Evolutionary conservation across 148 eudicot genomes (phyloP).

Genomic region (Cornus controversa): DNA sequence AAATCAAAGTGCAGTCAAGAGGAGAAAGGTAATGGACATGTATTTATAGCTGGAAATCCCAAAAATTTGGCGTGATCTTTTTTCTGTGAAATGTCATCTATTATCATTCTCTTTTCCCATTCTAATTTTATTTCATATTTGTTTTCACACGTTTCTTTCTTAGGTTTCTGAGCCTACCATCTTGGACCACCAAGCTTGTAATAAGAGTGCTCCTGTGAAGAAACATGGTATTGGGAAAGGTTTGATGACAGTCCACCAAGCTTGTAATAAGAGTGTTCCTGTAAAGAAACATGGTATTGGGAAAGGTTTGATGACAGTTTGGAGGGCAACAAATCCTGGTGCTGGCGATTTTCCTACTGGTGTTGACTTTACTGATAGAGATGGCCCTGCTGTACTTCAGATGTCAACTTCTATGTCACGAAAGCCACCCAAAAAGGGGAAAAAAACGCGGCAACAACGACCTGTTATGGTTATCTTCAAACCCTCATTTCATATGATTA

Average conservation of each 20-base stretch:
- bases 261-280: neutral
- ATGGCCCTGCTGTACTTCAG: slow-evolving; percentile 9
- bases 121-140: neutral
- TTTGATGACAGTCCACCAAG: slow-evolving; percentile 59
- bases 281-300: slow-evolving; percentile 74
- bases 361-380: slow-evolving; percentile 19
- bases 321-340: slow-evolving; percentile 41
- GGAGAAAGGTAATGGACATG: slow-evolving; percentile 57
- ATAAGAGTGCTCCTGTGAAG: slow-evolving; percentile 32
- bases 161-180: slow-evolving; percentile 40
- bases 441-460: slow-evolving; percentile 44
- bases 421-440: slow-evolving; percentile 28
- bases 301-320: slow-evolving; percentile 77
- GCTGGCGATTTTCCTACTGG: slow-evolving; percentile 40
- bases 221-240: slow-evolving; percentile 93
- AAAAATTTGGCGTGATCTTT: slow-evolving; percentile 8
- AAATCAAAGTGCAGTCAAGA: slow-evolving; percentile 41
- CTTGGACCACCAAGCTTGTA: slow-evolving; percentile 24
- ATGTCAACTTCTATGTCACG: slow-evolving; percentile 12
- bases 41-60: neutral
- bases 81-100: slow-evolving; percentile 5
- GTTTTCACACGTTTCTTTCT: slow-evolving; percentile 15
- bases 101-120: neutral
- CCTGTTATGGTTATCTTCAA: slow-evolving; percentile 49
- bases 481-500: slow-evolving; percentile 1